Percentiles rank a stretch among this genome's conserved stretches.
phyloP scores from a whole-genome alignment of 2,329 filamentous ascomycete genomes.

The Claviceps purpurea region DNA sequence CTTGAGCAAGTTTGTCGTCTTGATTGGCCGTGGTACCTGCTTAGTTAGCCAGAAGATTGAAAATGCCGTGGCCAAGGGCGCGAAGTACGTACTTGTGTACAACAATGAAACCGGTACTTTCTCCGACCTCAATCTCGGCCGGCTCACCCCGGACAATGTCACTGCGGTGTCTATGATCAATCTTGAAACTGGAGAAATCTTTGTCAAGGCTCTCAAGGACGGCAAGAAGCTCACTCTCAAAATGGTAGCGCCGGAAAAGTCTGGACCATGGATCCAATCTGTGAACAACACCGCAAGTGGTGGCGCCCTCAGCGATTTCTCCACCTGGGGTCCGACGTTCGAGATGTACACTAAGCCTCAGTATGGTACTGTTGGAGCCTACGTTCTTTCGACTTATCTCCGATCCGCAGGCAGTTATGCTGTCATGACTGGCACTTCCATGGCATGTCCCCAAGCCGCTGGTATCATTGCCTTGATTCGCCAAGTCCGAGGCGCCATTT shows the following conservation, averaged over 20 bases:
- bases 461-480: conserved; percentile 41
- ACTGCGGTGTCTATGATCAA: conserved; percentile 28
- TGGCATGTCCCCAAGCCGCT: conserved; percentile 44
- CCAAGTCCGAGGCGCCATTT: conserved; percentile 35
- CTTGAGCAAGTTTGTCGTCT: conserved; percentile 42
- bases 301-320: conserved; percentile 38
- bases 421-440: conserved; percentile 43
- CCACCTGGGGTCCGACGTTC: conserved; percentile 48
- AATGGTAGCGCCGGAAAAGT: conserved; percentile 24
- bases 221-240: conserved; percentile 30
- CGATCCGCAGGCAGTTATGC: conserved; percentile 31
- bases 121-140: conserved; percentile 18
- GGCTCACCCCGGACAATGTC: conserved; percentile 12
- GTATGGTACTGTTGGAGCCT: conserved; percentile 40
- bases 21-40: conserved; percentile 46
- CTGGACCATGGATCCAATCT: conserved; percentile 13
- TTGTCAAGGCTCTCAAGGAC: conserved; percentile 28
- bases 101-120: conserved; percentile 32
- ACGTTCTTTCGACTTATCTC: conserved; percentile 45
- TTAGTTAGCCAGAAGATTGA: conserved; percentile 39
- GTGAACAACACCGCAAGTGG: conserved; percentile 23
- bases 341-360: conserved; percentile 44
- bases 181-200: conserved; percentile 26
- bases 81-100: conserved; percentile 48
- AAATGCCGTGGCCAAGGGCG: conserved; percentile 40